Evolutionary conservation across 176 grass and related monocot species (phyloP), one percentile per base, ranked within the genome.

Genomic region (Paspalum notatum): DNA sequence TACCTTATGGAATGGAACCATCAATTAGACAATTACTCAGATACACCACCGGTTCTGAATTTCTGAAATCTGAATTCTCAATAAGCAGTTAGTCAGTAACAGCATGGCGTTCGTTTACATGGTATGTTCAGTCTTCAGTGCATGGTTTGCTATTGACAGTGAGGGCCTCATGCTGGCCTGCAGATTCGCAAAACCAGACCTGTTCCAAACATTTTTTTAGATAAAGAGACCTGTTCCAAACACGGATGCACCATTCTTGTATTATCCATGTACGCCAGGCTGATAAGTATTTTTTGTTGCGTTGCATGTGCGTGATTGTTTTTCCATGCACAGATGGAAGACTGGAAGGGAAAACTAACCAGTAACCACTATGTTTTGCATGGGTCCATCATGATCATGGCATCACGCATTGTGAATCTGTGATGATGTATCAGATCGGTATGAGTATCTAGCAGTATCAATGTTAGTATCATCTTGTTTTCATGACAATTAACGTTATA

Each of bases 371-470:
- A 68, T 24, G 62, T 46, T 55, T 76, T 42, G 2, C 64, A 42
- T 47, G 22, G n/a, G 72, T 59, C 40, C 82, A 77, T 21, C 72
- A 61, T 32, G 32, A 32, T 77, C 26, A 51, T 41, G 64, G 44
- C 21, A 32, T 47, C 53, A 24, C 49, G 13, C 12, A 43, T 40
- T 52, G 12, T 45, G 65, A 14, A 13, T 68, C 41, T 45, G 11
- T 42, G 40, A 26, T 60, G 2, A 8, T 59, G 26, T 14, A 82
- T 25, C n/a, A 21, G n/a, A 65, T 22, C 46, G 7, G 55, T 18
- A 72, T 45, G 20, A 26, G 56, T 49, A 46, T 51, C 10, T 8
- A 27, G 24, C 9, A 9, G 32, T 32, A 32, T 32, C 32, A 32
- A 32, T 32, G 32, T n/a, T n/a, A 3, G 2, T 39, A 14, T 13